Conservation (phyloP, 2,329 filamentous ascomycete genomes). For the Microdochium nivale region DNA sequence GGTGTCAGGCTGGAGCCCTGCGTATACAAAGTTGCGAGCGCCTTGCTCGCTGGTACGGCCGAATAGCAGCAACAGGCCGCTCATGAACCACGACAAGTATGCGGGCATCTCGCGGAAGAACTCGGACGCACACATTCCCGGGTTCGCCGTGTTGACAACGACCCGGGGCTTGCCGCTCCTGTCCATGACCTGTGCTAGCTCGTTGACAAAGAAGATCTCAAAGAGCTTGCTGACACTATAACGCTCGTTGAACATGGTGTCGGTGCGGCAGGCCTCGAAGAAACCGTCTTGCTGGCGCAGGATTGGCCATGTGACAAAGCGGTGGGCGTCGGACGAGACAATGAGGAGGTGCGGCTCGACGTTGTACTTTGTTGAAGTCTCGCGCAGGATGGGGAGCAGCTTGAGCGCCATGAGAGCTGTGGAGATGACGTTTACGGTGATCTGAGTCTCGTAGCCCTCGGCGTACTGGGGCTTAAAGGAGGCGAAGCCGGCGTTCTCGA, state of each 20-base stretch:
- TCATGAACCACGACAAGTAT: constrained; percentile 14
- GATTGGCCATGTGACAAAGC: constrained; percentile 19
- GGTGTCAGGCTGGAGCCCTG: constrained; percentile 23
- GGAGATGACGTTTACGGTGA: constrained; percentile 38
- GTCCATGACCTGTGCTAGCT: constrained; percentile 24
- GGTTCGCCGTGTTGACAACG: constrained; percentile 28
- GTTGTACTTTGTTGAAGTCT: constrained; percentile 22
- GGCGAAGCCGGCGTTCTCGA: constrained; percentile 29
- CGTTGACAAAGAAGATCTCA: constrained; percentile 18
- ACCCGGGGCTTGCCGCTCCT: constrained; percentile 21
- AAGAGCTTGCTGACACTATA: constrained; percentile 27
- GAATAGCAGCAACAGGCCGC: constrained; percentile 12
- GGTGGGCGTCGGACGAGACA: constrained; percentile 29
- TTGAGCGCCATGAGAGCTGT: constrained; percentile 34
- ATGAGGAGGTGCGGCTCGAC: constrained; percentile 25
- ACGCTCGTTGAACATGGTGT: constrained; percentile 18
- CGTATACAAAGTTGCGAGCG: constrained; percentile 18
- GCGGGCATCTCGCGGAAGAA: constrained; percentile 25
- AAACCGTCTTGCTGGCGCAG: constrained; percentile 21
- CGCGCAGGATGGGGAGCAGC: constrained; percentile 31
- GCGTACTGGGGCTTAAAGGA: constrained; percentile 8
- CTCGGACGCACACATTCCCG: constrained; percentile 30
- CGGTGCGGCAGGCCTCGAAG: constrained; percentile 22
- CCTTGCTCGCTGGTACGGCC: constrained; percentile 29
- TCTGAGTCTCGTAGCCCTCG: constrained; percentile 29